These are phyloP conservation scores for Apiospora pterosperma DNA, from an alignment of 2,329 filamentous ascomycete genomes.

Conservation along the genomic window DNA sequence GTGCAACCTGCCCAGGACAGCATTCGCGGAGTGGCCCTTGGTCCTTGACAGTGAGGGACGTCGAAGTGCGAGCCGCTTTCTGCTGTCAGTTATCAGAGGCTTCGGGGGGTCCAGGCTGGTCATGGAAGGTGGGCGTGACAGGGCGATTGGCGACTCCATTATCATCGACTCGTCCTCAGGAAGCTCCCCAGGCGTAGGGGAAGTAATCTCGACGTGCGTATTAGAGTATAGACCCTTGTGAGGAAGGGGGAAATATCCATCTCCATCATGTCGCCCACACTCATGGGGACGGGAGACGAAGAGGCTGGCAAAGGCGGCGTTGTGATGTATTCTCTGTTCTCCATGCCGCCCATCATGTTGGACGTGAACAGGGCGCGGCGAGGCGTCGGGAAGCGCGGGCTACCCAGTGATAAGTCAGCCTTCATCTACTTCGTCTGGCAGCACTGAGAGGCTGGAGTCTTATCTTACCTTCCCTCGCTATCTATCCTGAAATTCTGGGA, in stretches of 20 bases:
- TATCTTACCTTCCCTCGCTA: constrained; percentile 77
- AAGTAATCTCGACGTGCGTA: constrained; percentile 63
- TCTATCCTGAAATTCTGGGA: constrained; percentile 97
- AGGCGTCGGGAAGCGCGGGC: constrained; percentile 78
- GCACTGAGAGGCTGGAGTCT: constrained; percentile 18
- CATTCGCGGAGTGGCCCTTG: constrained; percentile 71
- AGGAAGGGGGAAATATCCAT: constrained; percentile 96
- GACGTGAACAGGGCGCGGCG: constrained; percentile 81
- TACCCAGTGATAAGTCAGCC: constrained; percentile 33
- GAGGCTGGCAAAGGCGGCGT: constrained; percentile 76
- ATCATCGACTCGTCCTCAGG: constrained; percentile 23
- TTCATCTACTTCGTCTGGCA: constrained; percentile 20
- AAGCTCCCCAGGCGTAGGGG: constrained; percentile 62
- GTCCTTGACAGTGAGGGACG: constrained; percentile 72
- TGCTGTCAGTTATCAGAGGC: constrained; percentile 51
- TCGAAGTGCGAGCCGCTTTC: constrained; percentile 60
- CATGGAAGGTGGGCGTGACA: constrained; percentile 37
- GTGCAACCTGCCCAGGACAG: constrained; percentile 56
- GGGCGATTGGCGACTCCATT: constrained; percentile 55
- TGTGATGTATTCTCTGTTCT: constrained; percentile 65
- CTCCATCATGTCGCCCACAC: constrained; percentile 81
- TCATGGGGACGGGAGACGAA: constrained; percentile 71
- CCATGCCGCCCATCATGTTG: constrained; percentile 58
- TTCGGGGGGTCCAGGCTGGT: constrained; percentile 42
- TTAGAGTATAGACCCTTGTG: constrained; percentile 71